Conservation (phyloP, 352 stramenopile genomes). For the Ochromonadaceae sp. region DNA sequence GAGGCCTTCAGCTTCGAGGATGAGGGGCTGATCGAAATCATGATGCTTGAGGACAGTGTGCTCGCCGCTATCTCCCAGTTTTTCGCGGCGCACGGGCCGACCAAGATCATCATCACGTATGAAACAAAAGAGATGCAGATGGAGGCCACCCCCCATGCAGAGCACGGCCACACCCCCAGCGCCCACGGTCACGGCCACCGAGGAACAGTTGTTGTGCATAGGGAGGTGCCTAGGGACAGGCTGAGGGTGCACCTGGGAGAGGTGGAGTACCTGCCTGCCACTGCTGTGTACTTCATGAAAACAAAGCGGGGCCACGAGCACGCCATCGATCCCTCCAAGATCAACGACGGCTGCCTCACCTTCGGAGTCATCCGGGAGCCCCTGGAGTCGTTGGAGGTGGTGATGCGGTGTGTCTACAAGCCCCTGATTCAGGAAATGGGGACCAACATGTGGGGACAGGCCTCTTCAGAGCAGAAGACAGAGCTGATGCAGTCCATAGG, state of each 20-base stretch:
- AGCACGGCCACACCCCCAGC: too few relatives aligned
- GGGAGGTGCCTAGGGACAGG: too few relatives aligned
- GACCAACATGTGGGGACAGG: constrained; percentile 30
- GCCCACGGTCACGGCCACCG: too few relatives aligned
- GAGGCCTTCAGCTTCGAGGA: constrained; percentile 21
- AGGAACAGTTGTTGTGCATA: too few relatives aligned
- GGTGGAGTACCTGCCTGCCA: not conserved
- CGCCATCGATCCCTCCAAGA: constrained; percentile 23
- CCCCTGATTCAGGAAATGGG: constrained; percentile 32
- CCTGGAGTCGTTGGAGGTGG: constrained; percentile 23
- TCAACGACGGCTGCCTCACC: constrained; percentile 21
- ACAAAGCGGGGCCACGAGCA: not conserved
- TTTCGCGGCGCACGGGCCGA: constrained; percentile 20
- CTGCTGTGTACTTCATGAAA: constrained; percentile 32
- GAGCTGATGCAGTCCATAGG: constrained; percentile 1
- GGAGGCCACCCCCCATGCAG: too few relatives aligned
- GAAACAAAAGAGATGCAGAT: constrained; percentile 1
- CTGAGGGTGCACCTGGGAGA: not conserved
- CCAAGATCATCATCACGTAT: constrained; percentile 22
- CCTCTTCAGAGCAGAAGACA: constrained; percentile 16
- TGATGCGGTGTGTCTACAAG: constrained; percentile 23
- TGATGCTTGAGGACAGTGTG: constrained; percentile 16
- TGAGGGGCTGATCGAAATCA: constrained; percentile 20
- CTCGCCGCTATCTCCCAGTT: constrained; percentile 19
- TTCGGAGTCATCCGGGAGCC: constrained; percentile 24